Conservation (phyloP, 1,284 basidiomycete species). For the Prillingera fragicola region DNA sequence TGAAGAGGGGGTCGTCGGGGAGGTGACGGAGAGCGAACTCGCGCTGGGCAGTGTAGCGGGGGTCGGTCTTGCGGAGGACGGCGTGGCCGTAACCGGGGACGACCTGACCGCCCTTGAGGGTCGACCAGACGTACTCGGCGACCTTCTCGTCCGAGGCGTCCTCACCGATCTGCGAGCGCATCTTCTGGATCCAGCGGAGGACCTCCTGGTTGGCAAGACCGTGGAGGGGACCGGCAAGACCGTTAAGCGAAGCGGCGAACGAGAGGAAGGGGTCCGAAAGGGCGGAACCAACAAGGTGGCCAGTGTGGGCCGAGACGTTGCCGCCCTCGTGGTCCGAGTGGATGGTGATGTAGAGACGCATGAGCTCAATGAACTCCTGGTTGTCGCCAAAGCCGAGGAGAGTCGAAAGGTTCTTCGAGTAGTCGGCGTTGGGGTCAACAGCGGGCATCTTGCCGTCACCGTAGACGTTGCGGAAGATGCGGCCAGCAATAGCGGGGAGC, state of each 20-base stretch:
- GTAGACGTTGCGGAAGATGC: constrained; percentile 94
- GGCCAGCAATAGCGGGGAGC: constrained; percentile 91
- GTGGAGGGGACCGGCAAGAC: constrained; percentile 95
- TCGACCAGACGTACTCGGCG: constrained; percentile 88
- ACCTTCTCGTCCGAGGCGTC: constrained; percentile 76
- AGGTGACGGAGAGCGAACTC: constrained; percentile 89
- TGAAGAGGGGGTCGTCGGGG: constrained; percentile 80
- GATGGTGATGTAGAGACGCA: constrained; percentile 95
- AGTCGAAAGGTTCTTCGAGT: constrained; percentile 86
- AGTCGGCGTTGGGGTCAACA: constrained; percentile 83
- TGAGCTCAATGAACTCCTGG: constrained; percentile 83
- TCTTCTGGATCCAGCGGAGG: constrained; percentile 77
- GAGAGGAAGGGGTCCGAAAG: constrained; percentile 97
- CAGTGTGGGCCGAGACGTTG: constrained; percentile 95
- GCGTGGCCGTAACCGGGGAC: constrained; percentile 95
- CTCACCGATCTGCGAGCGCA: constrained; percentile 78
- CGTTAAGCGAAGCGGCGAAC: constrained; percentile 87
- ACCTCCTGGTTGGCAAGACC: constrained; percentile 93
- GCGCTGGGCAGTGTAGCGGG: constrained; percentile 91
- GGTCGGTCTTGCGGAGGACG: constrained; percentile 94
- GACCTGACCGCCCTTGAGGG: constrained; percentile 83
- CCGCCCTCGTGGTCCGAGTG: constrained; percentile 99
- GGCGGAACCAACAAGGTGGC: constrained; percentile 94
- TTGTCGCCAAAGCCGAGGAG: constrained; percentile 91
- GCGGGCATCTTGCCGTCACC: constrained; percentile 77